Evolutionary conservation across 352 stramenopile genomes (phyloP).

Genomic region (Pythium aquatile): DNA sequence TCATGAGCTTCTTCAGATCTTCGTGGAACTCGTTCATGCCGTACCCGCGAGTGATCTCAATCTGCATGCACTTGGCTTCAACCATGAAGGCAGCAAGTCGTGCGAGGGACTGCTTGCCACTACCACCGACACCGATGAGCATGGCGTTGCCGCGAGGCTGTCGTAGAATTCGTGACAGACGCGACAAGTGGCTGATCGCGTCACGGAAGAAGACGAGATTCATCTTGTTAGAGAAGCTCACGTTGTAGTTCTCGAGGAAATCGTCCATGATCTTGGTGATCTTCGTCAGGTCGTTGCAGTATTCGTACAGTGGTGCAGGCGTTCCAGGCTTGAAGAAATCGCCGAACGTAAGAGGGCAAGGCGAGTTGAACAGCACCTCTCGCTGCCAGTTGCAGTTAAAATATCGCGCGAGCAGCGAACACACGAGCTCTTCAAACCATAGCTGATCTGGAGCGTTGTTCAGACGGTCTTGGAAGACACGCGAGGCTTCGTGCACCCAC

Average conservation of each 20-base stretch:
- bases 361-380: constrained; percentile 85
- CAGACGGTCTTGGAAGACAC: constrained; percentile 94
- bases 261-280: constrained; percentile 90
- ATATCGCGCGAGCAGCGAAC: constrained; percentile 72
- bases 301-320: constrained; percentile 80
- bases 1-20: constrained; percentile 94
- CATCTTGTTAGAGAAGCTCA: constrained; percentile 93
- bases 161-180: constrained; percentile 88
- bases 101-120: constrained; percentile 92
- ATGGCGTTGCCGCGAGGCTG: constrained; percentile 95
- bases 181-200: constrained; percentile 87
- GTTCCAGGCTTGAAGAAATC: constrained; percentile 90
- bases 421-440: constrained; percentile 91
- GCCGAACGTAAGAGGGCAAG: constrained; percentile 88
- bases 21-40: constrained; percentile 90
- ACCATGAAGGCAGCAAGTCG: constrained; percentile 90
- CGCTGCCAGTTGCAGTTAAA: constrained; percentile 77
- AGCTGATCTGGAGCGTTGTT: constrained; percentile 85
- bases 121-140: constrained; percentile 94
- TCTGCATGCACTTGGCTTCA: constrained; percentile 89
- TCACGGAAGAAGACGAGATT: constrained; percentile 96
- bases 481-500: constrained; percentile 91
- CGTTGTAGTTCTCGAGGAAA: constrained; percentile 94
- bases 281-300: constrained; percentile 77
- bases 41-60: constrained; percentile 93